Evolutionary conservation across 768 basidiomycete species (phyloP), one percentile per base, ranked within the genome.

Genomic region (Sporobolomyces roseus): DNA sequence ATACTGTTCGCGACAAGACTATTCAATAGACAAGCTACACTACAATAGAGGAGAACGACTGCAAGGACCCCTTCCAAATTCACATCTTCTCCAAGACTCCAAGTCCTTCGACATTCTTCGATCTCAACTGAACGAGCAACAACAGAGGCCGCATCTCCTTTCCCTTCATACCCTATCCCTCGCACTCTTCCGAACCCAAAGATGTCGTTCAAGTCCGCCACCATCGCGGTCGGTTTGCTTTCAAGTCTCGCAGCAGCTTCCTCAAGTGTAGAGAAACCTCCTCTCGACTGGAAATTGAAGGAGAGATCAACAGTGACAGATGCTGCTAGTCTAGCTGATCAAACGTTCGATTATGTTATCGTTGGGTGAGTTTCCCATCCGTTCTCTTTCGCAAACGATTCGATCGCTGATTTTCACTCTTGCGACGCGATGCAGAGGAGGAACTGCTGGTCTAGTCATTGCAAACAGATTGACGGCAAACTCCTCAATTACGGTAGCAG

Each of bases 361-460:
- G 52, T 54, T 8, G 52, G 52, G 52, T 54, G 23, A 38, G 35
- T 38, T 56, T 36, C 1, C 38, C 48, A 16, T 25, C 16, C 25
- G 5, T 35, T 55, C 45, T 46, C 23, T 46, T 46, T 46, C 13
- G 10, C 45, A 14, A 13, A 46, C 6, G 12, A 13, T 23, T 46
- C 23, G 45, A 46, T 21, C 23, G 12, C 45, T 46, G 13, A 14
- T 46, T 13, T 23, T 46, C 14, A 23, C 45, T 50, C 25, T 50
- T 25, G 49, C 10, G 14, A 21, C 13, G 46, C 8, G 33, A 36
- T 41, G 23, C 60, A 62, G 66, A 38, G 75, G 74, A 19, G 75
- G 74, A 14, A 77, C 76, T 1, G 76, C 79, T 14, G 79, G 78
- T 16, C 72, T 79, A 38, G 77, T 76, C 13, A 63, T 79, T 29